phyloP scores from a whole-genome alignment of 208 protist genomes.

The Leishmania lainsoni region DNA sequence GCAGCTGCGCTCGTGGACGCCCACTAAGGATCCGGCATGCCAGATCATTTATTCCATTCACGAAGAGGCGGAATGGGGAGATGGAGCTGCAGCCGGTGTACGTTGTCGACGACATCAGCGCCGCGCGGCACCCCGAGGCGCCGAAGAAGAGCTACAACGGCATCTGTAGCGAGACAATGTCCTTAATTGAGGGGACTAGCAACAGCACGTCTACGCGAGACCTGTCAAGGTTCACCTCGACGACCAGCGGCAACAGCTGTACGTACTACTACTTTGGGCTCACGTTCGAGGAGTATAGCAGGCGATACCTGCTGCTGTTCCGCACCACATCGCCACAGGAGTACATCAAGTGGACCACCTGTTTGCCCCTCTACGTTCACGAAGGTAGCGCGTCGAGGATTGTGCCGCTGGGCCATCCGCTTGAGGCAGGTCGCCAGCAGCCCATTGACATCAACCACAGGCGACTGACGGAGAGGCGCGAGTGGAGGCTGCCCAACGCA shows the following conservation, averaged over 20 bases:
- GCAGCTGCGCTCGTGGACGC: background rate
- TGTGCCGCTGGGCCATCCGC: constrained; percentile 52
- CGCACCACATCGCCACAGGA: constrained; percentile 36
- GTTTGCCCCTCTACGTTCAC: constrained; percentile 51
- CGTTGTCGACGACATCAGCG: constrained; percentile 47
- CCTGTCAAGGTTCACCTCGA: background rate
- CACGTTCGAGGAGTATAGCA: constrained; percentile 47
- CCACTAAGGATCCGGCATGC: constrained; percentile 15
- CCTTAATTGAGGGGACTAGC: constrained; percentile 6
- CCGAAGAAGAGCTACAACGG: constrained; percentile 28
- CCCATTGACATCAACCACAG: constrained; percentile 33
- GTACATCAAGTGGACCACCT: constrained; percentile 51
- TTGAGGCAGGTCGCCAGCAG: constrained; percentile 30
- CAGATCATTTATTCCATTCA: constrained; percentile 53
- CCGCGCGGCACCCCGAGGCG: constrained; percentile 45
- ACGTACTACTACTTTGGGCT: constrained; percentile 65
- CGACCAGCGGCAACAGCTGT: background rate
- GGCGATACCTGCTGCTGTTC: constrained; percentile 58
- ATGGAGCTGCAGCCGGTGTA: constrained; percentile 52
- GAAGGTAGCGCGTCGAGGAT: constrained; percentile 43
- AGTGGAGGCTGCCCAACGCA: constrained; percentile 29
- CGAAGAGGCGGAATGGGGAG: constrained; percentile 12
- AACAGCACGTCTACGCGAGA: background rate
- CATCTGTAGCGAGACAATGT: constrained; percentile 35
- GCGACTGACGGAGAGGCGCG: constrained; percentile 31